These are phyloP conservation scores for Chiua virens DNA, from an alignment of 768 basidiomycete species.

Conservation along the genomic window DNA sequence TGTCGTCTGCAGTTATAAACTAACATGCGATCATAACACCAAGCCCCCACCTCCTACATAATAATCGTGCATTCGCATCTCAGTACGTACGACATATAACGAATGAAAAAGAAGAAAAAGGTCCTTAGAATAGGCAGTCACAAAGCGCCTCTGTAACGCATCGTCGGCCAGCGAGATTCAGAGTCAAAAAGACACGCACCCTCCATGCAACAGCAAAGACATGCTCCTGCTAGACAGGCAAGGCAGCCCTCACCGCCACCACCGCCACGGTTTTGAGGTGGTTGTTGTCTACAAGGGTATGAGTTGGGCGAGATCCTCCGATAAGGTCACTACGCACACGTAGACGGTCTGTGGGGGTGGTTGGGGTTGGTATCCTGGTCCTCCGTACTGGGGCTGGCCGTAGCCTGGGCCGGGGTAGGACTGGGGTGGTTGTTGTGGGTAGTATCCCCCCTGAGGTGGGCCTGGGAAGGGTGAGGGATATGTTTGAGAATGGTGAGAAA, in stretches of 20 bases:
- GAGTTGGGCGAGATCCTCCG: background rate
- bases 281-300: constrained; percentile 40
- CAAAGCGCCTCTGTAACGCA: constrained; percentile 57
- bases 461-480: constrained; percentile 41
- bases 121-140: constrained; percentile 60
- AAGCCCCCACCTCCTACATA: constrained; percentile 15
- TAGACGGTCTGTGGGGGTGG: constrained; percentile 82
- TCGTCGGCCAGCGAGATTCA: constrained; percentile 24
- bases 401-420: constrained; percentile 57
- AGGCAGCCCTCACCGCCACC: constrained; percentile 36
- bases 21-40: too few relatives aligned
- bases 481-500: background rate
- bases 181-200: constrained; percentile 35
- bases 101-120: background rate
- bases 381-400: constrained; percentile 31
- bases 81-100: constrained; percentile 11
- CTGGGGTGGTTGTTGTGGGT: constrained; percentile 72
- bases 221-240: constrained; percentile 49
- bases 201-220: constrained; percentile 53
- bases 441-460: constrained; percentile 66
- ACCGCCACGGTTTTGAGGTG: constrained; percentile 34
- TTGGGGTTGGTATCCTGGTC: constrained; percentile 49
- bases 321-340: constrained; percentile 51
- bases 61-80: constrained; percentile 7
- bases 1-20: constrained; percentile 7